phyloP scores from a whole-genome alignment of 1,284 basidiomycete genomes.

The Heterobasidion occidentale region DNA sequence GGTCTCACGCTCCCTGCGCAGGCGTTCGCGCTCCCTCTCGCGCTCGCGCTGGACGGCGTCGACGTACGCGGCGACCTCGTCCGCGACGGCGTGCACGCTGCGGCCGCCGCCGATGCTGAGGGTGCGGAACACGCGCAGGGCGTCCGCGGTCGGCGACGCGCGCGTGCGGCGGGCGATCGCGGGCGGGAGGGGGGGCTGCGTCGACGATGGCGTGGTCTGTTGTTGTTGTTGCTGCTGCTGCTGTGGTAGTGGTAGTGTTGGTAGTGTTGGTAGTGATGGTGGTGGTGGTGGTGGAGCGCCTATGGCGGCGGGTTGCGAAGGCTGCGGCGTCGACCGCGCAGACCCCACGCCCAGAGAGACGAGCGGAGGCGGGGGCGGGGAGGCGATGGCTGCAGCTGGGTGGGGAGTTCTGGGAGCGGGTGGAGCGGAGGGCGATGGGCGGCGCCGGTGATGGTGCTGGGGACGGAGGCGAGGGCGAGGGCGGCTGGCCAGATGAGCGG shows the following conservation, averaged over 20 bases:
- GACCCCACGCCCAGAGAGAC: background rate
- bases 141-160: slow-evolving; percentile 25
- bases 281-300: slow-evolving; percentile 4
- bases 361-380: slow-evolving; percentile 16
- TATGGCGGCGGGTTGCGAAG: slow-evolving; percentile 1
- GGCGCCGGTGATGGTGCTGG: slow-evolving; percentile 26
- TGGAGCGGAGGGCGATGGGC: slow-evolving; percentile 37
- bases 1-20: slow-evolving; percentile 51
- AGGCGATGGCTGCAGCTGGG: slow-evolving; percentile 60
- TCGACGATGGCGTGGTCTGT: background rate
- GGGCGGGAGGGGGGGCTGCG: slow-evolving; percentile 4
- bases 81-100: slow-evolving; percentile 38
- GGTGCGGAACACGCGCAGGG: slow-evolving; percentile 25
- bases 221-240: background rate
- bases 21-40: slow-evolving; percentile 63
- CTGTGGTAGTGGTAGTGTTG: background rate
- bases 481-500: slow-evolving; percentile 61
- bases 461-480: slow-evolving; percentile 46
- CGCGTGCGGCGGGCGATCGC: slow-evolving; percentile 12
- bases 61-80: slow-evolving; percentile 57
- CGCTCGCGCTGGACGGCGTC: slow-evolving; percentile 64
- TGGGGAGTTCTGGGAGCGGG: slow-evolving; percentile 55
- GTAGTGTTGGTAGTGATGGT: background rate
- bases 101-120: slow-evolving; percentile 10
- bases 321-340: background rate